A percentile compares a stretch with the other conserved stretches of the same genome.
Evolutionary conservation across 768 basidiomycete species (phyloP).

Genomic region (Boletus subcaerulescens): DNA sequence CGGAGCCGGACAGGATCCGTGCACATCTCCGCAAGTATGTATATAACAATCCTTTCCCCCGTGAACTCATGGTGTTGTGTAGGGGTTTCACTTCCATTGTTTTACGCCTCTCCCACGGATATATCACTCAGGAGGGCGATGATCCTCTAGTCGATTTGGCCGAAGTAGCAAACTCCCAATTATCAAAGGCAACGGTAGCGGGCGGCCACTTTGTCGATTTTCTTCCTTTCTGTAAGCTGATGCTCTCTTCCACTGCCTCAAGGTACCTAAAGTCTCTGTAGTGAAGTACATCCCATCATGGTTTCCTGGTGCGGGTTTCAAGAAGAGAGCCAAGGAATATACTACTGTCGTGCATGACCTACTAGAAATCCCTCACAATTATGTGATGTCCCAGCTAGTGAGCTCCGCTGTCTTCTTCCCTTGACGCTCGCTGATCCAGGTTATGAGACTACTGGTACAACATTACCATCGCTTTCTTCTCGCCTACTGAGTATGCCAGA

Average conservation of each 20-base stretch:
- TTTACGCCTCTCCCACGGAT: constrained; percentile 40
- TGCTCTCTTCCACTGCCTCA: not conserved
- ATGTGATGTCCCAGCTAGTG: constrained; percentile 17
- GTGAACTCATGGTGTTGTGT: not conserved
- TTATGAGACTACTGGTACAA: constrained; percentile 14
- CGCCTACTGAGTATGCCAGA: constrained; percentile 6
- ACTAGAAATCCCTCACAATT: constrained; percentile 11
- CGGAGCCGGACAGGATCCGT: not conserved
- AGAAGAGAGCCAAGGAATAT: constrained; percentile 10
- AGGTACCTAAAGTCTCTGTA: not conserved
- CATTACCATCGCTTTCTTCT: constrained; percentile 13
- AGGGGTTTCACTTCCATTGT: constrained; percentile 20
- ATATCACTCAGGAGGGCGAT: constrained; percentile 33
- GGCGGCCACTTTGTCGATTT: constrained; percentile 17
- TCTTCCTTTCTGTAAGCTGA: constrained; percentile 13
- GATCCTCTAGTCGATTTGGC: constrained; percentile 36
- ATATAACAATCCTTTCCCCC: not conserved
- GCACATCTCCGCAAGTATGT: constrained; percentile 15
- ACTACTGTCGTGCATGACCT: constrained; percentile 1
- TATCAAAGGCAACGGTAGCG: constrained; percentile 10
- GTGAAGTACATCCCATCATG: constrained; percentile 26
- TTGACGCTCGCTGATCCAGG: not conserved
- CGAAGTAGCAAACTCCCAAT: constrained; percentile 23
- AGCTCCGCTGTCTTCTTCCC: not conserved
- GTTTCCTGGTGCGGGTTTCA: constrained; percentile 21